These are phyloP conservation scores for Aspergillus uvarum DNA, from an alignment of 2,329 filamentous ascomycete genomes.

Conservation along the genomic window DNA sequence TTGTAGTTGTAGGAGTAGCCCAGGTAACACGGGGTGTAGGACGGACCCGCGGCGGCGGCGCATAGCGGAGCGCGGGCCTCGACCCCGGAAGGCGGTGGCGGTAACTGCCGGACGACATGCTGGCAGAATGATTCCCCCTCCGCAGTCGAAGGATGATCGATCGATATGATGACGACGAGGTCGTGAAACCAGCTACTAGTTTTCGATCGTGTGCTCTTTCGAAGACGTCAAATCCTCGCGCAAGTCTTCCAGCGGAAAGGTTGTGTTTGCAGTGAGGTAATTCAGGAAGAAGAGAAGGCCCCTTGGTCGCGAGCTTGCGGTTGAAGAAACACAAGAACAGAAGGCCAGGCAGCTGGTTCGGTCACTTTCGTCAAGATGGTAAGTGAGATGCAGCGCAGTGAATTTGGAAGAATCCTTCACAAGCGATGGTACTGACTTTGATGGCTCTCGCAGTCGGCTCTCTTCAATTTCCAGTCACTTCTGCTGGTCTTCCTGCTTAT, in stretches of 20 bases:
- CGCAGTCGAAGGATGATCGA: constrained; percentile 14
- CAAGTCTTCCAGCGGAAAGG: not conserved
- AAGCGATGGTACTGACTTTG: not conserved
- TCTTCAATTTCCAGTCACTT: constrained; percentile 98
- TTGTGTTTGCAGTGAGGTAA: not conserved
- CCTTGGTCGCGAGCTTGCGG: not conserved
- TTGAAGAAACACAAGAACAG: not conserved
- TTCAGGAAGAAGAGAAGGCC: not conserved
- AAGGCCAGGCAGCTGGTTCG: not conserved
- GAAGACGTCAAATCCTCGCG: not conserved
- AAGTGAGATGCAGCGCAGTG: constrained; percentile 15
- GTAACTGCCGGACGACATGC: constrained; percentile 13
- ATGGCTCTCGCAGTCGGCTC: constrained; percentile 66
- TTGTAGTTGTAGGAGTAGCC: constrained; percentile 1
- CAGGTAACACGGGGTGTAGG: not conserved
- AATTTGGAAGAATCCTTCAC: not conserved
- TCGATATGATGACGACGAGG: not conserved
- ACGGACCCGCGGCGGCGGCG: constrained; percentile 1
- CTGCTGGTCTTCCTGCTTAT: constrained; percentile 90
- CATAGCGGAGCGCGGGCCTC: not conserved
- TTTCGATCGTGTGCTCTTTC: not conserved
- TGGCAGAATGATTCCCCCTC: constrained; percentile 18
- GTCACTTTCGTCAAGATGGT: constrained; percentile 31
- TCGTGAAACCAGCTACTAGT: not conserved
- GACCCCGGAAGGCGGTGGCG: constrained; percentile 17